A percentile compares a stretch with the other conserved stretches of the same genome.
phyloP scores from a whole-genome alignment of 495 filamentous ascomycete species.

The Cudoniella acicularis region DNA sequence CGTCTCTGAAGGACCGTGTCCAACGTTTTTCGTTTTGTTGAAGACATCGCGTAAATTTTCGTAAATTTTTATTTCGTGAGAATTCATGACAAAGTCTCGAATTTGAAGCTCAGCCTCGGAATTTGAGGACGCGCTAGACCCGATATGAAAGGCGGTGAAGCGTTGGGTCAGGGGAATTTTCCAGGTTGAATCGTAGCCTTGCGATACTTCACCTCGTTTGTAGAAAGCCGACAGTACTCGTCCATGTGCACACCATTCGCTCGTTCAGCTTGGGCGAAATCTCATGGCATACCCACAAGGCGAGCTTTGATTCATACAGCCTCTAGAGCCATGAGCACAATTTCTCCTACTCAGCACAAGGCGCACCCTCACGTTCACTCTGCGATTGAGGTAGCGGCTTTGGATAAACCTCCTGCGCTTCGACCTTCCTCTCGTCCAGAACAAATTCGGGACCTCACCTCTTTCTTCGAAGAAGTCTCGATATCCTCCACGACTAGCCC shows the following conservation, averaged over 20 bases:
- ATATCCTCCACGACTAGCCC: not conserved
- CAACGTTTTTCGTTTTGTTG: conserved; percentile 20
- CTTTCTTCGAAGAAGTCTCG: not conserved
- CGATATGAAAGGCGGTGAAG: not conserved
- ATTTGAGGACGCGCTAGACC: not conserved
- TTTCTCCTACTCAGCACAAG: not conserved
- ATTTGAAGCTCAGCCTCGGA: not conserved
- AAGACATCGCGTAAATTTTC: conserved; percentile 32
- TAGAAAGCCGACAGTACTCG: not conserved
- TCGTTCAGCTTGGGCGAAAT: not conserved
- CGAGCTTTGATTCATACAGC: not conserved
- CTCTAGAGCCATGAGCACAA: not conserved
- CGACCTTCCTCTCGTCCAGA: not conserved
- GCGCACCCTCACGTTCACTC: not conserved
- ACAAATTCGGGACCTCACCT: not conserved
- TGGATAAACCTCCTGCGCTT: not conserved
- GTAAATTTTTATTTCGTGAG: not conserved
- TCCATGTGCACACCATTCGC: not conserved
- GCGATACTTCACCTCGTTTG: not conserved
- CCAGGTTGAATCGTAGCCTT: not conserved
- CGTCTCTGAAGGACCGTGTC: conserved; percentile 49
- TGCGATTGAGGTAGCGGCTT: no score
- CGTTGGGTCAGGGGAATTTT: not conserved
- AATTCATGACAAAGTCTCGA: not conserved
- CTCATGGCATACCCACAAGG: not conserved